Percentiles rank a stretch among this genome's conserved stretches.
phyloP scores from a whole-genome alignment of 371 early-diverging fungal species.

The Conidiobolus coronatus region DNA sequence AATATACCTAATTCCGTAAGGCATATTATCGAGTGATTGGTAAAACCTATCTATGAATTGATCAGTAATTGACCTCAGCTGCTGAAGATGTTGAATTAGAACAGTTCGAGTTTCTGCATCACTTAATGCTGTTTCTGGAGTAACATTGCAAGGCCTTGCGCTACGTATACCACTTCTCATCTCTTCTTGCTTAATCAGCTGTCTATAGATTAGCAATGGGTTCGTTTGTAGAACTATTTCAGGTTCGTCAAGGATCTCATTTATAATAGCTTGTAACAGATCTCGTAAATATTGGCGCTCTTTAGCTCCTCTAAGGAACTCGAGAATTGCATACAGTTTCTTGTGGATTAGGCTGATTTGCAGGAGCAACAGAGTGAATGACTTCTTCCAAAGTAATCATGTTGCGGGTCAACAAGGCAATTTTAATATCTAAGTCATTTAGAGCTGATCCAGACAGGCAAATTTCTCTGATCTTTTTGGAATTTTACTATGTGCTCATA shows the following conservation, averaged over 20 bases:
- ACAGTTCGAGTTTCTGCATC: conserved; percentile 66
- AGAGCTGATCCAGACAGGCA: conserved; percentile 54
- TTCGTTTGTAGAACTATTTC: conserved; percentile 76
- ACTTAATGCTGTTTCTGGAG: conserved; percentile 56
- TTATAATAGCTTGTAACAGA: conserved; percentile 57
- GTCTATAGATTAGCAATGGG: conserved; percentile 67
- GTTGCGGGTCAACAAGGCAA: conserved; percentile 90
- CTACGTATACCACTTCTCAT: conserved; percentile 64
- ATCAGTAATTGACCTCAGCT: conserved; percentile 56
- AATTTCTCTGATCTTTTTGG: conserved; percentile 82
- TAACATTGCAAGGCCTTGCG: conserved; percentile 46
- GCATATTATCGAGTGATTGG: conserved; percentile 55
- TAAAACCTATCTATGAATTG: conserved; percentile 61
- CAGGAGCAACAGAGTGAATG: conserved; percentile 19
- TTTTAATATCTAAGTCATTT: conserved; percentile 86
- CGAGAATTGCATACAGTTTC: conserved; percentile 5
- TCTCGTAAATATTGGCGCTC: conserved; percentile 79
- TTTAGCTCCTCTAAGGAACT: conserved; percentile 55
- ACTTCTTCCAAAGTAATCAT: conserved; percentile 87
- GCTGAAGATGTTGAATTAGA: conserved; percentile 46
- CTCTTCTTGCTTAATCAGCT: conserved; percentile 74
- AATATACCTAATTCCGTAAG: conserved; percentile 87
- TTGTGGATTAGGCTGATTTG: conserved; percentile 6
- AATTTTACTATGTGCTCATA: conserved; percentile 44
- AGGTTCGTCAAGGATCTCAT: conserved; percentile 43